These are phyloP conservation scores for Ballota nigra DNA, from an alignment of 257 asterid species.

Conservation along the genomic window DNA sequence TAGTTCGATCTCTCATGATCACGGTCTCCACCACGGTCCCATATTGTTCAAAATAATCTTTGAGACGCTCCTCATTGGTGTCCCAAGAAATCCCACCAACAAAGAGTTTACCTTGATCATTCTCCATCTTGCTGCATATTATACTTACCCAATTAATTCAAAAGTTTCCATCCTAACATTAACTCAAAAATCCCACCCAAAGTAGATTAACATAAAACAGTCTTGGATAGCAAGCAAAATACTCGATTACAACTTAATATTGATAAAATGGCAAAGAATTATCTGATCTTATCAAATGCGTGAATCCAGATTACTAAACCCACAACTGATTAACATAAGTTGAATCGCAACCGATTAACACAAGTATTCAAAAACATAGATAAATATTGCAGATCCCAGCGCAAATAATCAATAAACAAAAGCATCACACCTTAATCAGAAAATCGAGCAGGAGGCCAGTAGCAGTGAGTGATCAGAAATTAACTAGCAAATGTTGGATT, in stretches of 20 bases:
- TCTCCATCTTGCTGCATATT: constrained; percentile 48
- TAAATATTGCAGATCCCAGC: constrained; percentile 46
- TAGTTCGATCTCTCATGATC: constrained; percentile 88
- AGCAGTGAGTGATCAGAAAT: constrained; percentile 53
- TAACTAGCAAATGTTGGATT: constrained; percentile 47
- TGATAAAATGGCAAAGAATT: neutral
- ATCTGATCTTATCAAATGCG: constrained; percentile 23
- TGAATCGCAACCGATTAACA: constrained; percentile 18
- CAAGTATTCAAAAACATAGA: constrained; percentile 10
- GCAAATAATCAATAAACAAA: constrained; percentile 15
- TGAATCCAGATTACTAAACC: constrained; percentile 26
- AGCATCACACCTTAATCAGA: constrained; percentile 55
- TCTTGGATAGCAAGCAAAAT: constrained; percentile 2
- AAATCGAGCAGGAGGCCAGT: constrained; percentile 61
- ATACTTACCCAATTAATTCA: constrained; percentile 6
- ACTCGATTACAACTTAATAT: constrained; percentile 15
- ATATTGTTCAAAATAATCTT: constrained; percentile 64
- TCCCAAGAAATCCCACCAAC: constrained; percentile 98
- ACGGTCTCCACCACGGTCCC: constrained; percentile 90
- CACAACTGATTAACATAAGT: constrained; percentile 16
- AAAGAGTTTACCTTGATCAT: constrained; percentile 73
- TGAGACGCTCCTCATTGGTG: constrained; percentile 81
- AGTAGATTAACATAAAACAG: neutral
- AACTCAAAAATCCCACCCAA: constrained; percentile 7
- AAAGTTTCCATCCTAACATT: neutral